Conservation (phyloP, 306 rosid species). For the Quercus berberidifolia region DNA sequence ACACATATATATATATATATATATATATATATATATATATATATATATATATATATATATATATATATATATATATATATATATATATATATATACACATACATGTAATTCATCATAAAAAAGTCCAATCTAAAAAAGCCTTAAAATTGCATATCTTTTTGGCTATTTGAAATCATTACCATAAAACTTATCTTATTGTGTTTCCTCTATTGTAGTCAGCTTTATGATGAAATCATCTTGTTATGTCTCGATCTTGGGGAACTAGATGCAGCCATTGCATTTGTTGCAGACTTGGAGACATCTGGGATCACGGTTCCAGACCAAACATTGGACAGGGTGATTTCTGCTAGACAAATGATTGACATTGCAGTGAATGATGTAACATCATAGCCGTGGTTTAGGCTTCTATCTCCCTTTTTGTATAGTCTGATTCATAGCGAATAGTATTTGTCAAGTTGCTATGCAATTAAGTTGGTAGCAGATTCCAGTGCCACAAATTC, state of each 20-base stretch:
- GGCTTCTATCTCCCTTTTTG: background rate
- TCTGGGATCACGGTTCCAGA: constrained; percentile 76
- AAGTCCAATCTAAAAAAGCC: background rate
- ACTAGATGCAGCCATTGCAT: constrained; percentile 92
- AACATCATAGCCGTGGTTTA: constrained; percentile 1
- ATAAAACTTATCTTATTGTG: background rate
- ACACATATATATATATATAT: no score
- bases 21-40: background rate
- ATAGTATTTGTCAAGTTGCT: background rate
- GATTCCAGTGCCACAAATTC: background rate
- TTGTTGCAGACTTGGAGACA: constrained; percentile 86
- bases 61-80: no score
- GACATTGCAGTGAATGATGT: constrained; percentile 15
- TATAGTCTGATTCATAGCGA: background rate
- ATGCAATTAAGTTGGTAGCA: background rate
- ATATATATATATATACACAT: background rate
- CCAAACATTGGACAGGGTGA: constrained; percentile 78
- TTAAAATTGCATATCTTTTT: background rate
- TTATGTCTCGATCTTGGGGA: constrained; percentile 85
- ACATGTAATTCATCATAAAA: background rate
- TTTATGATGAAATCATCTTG: constrained; percentile 76
- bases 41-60: background rate
- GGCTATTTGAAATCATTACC: background rate
- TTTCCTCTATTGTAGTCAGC: constrained; percentile 49
- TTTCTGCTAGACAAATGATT: constrained; percentile 54